A percentile compares a stretch with the other conserved stretches of the same genome.
phyloP scores from a whole-genome alignment of 2,329 filamentous ascomycete species.

The Aspergillus tanneri region DNA sequence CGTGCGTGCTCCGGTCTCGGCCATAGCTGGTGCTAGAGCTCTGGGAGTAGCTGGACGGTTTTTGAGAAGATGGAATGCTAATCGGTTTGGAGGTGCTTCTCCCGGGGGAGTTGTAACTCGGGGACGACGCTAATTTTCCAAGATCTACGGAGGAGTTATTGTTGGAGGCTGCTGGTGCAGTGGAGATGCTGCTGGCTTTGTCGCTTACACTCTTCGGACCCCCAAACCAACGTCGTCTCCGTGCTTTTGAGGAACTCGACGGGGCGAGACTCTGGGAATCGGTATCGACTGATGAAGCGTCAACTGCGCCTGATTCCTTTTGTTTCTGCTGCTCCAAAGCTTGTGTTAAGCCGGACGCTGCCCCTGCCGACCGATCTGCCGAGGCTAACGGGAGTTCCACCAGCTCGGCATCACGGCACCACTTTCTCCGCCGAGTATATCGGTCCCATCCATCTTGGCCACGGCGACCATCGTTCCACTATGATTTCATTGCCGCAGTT shows the following conservation, averaged over 20 bases:
- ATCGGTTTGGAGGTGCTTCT: constrained; percentile 30
- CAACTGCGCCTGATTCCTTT: constrained; percentile 18
- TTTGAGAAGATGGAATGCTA: constrained; percentile 31
- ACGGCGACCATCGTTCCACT: constrained; percentile 88
- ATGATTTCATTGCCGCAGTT: not conserved
- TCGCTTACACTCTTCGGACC: constrained; percentile 33
- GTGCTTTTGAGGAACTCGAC: constrained; percentile 30
- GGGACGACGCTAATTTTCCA: constrained; percentile 24
- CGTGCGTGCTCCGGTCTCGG: constrained; percentile 24
- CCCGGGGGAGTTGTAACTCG: constrained; percentile 19
- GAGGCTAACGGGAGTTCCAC: constrained; percentile 64
- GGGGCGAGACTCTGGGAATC: constrained; percentile 30
- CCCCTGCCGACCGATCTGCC: constrained; percentile 46
- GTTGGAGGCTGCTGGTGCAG: constrained; percentile 19
- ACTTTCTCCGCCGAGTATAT: constrained; percentile 90
- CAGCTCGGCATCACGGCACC: constrained; percentile 94
- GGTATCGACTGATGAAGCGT: constrained; percentile 22
- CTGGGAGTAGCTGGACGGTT: constrained; percentile 26
- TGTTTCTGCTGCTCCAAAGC: constrained; percentile 26
- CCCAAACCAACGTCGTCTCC: constrained; percentile 42
- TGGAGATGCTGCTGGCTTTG: constrained; percentile 23
- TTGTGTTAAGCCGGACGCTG: constrained; percentile 35
- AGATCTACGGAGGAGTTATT: constrained; percentile 24
- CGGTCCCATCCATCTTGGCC: constrained; percentile 88
- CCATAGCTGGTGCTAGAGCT: constrained; percentile 19